Evolutionary conservation across 2,329 filamentous ascomycete genomes (phyloP).

Genomic region (Talaromyces sp.): DNA sequence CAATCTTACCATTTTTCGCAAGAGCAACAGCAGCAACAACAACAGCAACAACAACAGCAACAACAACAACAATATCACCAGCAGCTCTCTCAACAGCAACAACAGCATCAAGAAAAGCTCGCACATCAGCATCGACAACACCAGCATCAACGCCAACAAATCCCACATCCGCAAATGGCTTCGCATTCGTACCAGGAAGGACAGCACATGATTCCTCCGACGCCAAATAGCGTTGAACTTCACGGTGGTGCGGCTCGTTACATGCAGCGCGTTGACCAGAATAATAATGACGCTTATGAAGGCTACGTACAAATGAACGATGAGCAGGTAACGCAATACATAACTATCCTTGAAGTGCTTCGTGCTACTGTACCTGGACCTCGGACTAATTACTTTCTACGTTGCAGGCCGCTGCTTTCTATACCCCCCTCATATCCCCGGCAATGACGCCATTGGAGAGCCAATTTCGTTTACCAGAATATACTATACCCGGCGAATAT

Average conservation of each 20-base stretch:
- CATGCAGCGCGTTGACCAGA: constrained; percentile 34
- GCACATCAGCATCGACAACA: constrained; percentile 25
- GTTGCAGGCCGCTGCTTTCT: constrained; percentile 41
- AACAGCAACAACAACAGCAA: background rate
- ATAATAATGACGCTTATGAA: constrained; percentile 43
- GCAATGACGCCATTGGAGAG: constrained; percentile 50
- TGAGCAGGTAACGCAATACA: constrained; percentile 37
- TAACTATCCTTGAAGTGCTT: background rate
- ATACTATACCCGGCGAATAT: constrained; percentile 47
- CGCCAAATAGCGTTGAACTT: constrained; percentile 49
- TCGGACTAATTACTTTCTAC: constrained; percentile 19
- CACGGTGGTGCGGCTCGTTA: constrained; percentile 44
- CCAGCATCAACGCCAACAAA: constrained; percentile 24
- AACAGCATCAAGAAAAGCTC: constrained; percentile 25
- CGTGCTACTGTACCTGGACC: background rate
- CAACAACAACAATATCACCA: constrained; percentile 29
- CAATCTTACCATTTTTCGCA: constrained; percentile 27
- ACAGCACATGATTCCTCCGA: constrained; percentile 43
- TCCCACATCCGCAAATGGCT: constrained; percentile 23
- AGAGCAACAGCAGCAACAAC: constrained; percentile 15
- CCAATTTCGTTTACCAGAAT: constrained; percentile 47
- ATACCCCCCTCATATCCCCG: constrained; percentile 49
- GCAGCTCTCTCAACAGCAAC: constrained; percentile 24
- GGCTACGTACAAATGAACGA: constrained; percentile 42
- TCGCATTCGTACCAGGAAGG: constrained; percentile 31